Evolutionary conservation across 2,329 filamentous ascomycete species (phyloP), one percentile per base, ranked within the genome.

Genomic region (Trichoderma atroviride): DNA sequence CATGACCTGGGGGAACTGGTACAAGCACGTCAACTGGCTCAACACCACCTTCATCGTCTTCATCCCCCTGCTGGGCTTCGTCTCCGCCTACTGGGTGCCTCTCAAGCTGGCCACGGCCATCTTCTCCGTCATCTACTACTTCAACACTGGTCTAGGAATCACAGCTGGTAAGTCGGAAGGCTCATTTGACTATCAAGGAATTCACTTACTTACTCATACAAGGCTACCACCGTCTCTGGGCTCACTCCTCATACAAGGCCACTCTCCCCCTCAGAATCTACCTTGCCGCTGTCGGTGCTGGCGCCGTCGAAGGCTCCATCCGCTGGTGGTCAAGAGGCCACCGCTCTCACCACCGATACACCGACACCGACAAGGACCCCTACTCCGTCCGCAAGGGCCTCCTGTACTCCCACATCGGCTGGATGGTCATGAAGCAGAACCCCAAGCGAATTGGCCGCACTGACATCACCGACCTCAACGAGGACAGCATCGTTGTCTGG

Each of bases 361-460:
- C 93, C 83, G 93, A 96, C 79, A 96, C 93, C 77, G 92, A 94
- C 47, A 96, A 96, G 85, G 93, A 96, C 75, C 93, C 93, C 61
- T 96, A 96, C 85, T 94, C 92, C 29, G 93, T 96, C 75, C 90
- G 92, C 83, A 96, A 96, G 86, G 93, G 93, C 74, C 86, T 96
- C 61, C 82, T 93, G 74, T 95, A 94, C 87, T 93, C 88, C 19
- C 78, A 82, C 83, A 84, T 96, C 69, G 93, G 93, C 76, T 96
- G 93, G 93, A 96, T 96, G 92, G 82, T 96, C 77, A 89, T 96
- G 87, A 95, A 95, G 86, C 93, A 96, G 84, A 95, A 96, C 84
- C 92, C 92, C 73, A 95, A 95, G 87, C 87, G 91, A 72, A 92
- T 93, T 76, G 93, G 93, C 76, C 92, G 93, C 72, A 94, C 92